Evolutionary conservation across 1,284 basidiomycete genomes (phyloP), one percentile per base, ranked within the genome.

Genomic region (Cryptococcus sp.): DNA sequence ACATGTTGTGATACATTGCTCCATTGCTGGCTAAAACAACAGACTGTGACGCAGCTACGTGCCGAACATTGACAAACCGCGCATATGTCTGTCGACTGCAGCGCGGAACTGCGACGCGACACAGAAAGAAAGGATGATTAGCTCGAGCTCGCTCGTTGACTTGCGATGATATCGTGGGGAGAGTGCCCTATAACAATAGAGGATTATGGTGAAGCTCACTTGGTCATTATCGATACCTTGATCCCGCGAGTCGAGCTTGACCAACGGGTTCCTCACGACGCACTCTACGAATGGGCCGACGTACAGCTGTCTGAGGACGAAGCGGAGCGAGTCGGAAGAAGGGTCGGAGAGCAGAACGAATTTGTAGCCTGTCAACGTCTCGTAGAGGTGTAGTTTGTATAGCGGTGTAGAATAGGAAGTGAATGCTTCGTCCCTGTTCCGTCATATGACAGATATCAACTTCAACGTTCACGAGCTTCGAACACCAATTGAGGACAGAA

Each of bases 321-420:
- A 88, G 34, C 91, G 89, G 45, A 95, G 82, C 19, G 88, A 87
- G 62, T 94, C 91, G 38, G 87, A 82, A 45, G 83, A 83, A 1
- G 92, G 89, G 72, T 96, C 93, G 59, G 88, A 92, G 67, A 99
- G 85, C 80, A 98, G 89, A 68, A 97, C 84, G 77, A 99, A 96
- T 72, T 94, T 96, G 85, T 93, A 96, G 43, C 91, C 89, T 8
- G 93, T 92, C 1, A 88, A 73, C 3, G 95, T 94, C 76, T 97
- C 93, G 78, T 89, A 92, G 54, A 97, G 82, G 77, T 98, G 93
- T 7, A 99, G 83, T 73, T 89, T 93, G 84, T 99, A 99, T 1
- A 88, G 82, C 22, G 91, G 90, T 2, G 95, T 99, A 60, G 87
- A 85, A 79, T 95, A 98, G 67, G 87, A 88, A 45, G 89, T 87